Evolutionary conservation across 2,329 filamentous ascomycete species (phyloP), one percentile per base, ranked within the genome.

Genomic region (Verticillium nonalfalfae): DNA sequence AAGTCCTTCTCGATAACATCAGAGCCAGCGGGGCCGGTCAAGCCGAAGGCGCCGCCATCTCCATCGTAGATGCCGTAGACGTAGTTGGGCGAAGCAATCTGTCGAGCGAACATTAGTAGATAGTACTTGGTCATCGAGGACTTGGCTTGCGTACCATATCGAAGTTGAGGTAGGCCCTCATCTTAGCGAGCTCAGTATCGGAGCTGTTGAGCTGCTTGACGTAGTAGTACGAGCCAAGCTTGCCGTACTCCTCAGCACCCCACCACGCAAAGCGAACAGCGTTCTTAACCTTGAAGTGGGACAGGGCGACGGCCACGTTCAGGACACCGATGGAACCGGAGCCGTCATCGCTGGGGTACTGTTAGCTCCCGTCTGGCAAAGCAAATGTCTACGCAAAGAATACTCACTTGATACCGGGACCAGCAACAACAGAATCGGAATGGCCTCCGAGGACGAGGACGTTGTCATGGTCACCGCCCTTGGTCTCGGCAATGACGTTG

Each of bases 11-110:
- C 83, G 34, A 87, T 79, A 63, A 87, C 78, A 15, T 82, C 85
- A 9, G 85, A 88, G 0, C 87, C 87, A 60, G 74, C 77, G 66
- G 87, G 77, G 54, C 70, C 75, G 21, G 68, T 70, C 26, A 78
- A 85, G 70, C 87, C 85, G 63, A 87, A 85, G 13, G 81, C 79
- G 68, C 85, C 85, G 64, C 85, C 77, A 64, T 79, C 88, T 62
- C 87, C 83, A 33, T 81, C 80, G 74, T 86, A 90, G 64, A 87
- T 81, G 63, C 78, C 78, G 62, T 79, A 78, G 39, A 79, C 71
- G 64, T 77, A 82, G 73, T 83, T 83, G 33, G 79, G 79, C 65
- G 74, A 78, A 56, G 77, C 77, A 64, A 79, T 78, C 71, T 74
- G 10, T 10, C 1, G n/a, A 15, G 13, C 13, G 14, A 56, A 34